Conservation (phyloP, 176 grass and related monocot species). For the Musa schizocarpa region DNA sequence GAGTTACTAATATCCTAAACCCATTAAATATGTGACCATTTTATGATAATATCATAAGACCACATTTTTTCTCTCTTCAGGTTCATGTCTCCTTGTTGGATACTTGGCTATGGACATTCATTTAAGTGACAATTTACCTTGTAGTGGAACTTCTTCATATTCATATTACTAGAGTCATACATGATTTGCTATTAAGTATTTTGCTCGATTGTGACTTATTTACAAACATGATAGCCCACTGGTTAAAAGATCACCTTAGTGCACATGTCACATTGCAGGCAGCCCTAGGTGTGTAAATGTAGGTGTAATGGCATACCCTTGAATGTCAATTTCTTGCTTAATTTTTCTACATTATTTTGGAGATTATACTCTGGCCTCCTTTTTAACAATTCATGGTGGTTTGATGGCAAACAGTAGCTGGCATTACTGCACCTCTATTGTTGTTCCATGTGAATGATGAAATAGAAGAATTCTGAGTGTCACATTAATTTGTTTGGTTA, state of each 20-base stretch:
- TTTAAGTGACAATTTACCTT: not conserved
- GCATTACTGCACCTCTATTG: not conserved
- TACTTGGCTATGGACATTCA: not conserved
- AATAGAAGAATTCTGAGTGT: not conserved
- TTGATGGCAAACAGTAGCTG: not conserved
- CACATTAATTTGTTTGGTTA: not conserved
- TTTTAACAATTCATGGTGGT: too few relatives aligned
- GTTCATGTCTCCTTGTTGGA: not conserved
- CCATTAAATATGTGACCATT: too few relatives aligned
- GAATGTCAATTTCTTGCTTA: not conserved
- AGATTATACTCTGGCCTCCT: too few relatives aligned
- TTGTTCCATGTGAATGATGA: not conserved
- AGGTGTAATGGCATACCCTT: not conserved
- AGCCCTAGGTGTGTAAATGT: not conserved
- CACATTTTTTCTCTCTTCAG: not conserved
- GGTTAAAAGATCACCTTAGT: not conserved
- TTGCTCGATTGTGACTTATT: not conserved
- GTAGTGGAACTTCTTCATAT: not conserved
- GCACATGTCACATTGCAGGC: not conserved
- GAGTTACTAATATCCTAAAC: too few relatives aligned
- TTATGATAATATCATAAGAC: too few relatives aligned
- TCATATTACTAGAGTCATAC: not conserved
- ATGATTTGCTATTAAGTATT: not conserved
- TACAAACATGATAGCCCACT: too few relatives aligned
- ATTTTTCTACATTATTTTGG: not conserved